A percentile compares a stretch with the other conserved stretches of the same genome.
Conservation (phyloP, 257 asterid species). For the Orobanche coerulescens region DNA sequence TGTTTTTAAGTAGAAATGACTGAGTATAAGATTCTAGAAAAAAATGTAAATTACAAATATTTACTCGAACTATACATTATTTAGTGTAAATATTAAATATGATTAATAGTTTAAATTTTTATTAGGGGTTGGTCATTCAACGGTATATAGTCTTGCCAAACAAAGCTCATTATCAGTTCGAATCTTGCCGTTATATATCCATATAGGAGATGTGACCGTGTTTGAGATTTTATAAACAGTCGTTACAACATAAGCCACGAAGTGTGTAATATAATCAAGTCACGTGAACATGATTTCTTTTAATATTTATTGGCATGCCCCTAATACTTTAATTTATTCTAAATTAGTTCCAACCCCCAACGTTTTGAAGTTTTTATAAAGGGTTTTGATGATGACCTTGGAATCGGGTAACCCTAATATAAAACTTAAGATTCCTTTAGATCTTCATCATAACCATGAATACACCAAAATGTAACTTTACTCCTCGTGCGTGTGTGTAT, state of each 20-base stretch:
- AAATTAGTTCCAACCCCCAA: constrained; percentile 26
- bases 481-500: background rate
- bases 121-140: too few species aligned
- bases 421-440: constrained; percentile 22
- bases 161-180: too few species aligned
- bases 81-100: too few species aligned
- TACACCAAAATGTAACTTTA: background rate
- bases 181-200: too few species aligned
- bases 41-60: too few species aligned
- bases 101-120: too few species aligned
- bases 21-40: too few species aligned
- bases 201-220: too few species aligned
- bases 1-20: too few species aligned
- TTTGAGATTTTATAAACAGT: background rate
- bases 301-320: background rate
- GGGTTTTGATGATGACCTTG: constrained; percentile 32
- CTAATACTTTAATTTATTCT: background rate
- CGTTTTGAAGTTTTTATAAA: background rate
- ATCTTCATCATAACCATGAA: constrained; percentile 9
- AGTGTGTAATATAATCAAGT: too few species aligned
- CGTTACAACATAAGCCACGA: background rate
- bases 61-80: too few species aligned
- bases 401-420: constrained; percentile 28
- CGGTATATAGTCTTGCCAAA: too few species aligned
- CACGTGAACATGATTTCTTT: background rate